Base-by-base conservation (phyloP, 352 stramenopile species). In the Pythium phragmiticola region DNA sequence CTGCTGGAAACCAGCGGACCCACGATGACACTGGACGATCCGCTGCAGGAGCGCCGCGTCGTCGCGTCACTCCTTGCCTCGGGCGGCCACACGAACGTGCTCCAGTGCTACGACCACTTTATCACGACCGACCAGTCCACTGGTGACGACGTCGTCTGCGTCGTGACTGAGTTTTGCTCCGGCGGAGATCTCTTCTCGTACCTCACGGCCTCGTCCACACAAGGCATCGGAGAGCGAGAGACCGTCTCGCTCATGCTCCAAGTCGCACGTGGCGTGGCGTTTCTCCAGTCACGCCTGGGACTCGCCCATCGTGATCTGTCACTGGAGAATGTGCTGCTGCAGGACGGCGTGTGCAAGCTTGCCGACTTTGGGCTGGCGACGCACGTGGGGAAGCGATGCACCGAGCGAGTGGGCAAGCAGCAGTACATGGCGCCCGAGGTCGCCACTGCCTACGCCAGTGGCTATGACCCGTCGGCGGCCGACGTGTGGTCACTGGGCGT, bases 281-380 rank as follows among this genome's bases (percentile, higher is more conserved):
- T 51, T 50, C 58, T 65, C 14, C 58, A 65, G n/a, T 17, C 30
- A 28, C 30, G n/a, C 6, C 39, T 58, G 4, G 48, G 46, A 28
- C 46, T 73, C 47, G 66, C 66, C 7, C 65, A 72, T 33, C 65
- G 65, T 36, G 65, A 72, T 53, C 17, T 72, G 13, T 68, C 59
- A 21, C 53, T 73, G 2, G 66, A 73, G 59, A 73, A 73, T 49
- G 57, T 73, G n/a, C 45, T 73, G 21, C 41, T 73, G 0, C 56
- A 33, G 21, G 7, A 69, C 28, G 60, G 56, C 34, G 41, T 30
- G 7, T 73, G 66, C 45, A 68, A 73, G 42, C 16, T 73, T 7
- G 43, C 53, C 43, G 66, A 73, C 34, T 73, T 73, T 50, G 66
- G 66, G 34, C 34, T 39, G 34, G 7, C 7, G 7, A 39, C 34